These are phyloP conservation scores for Thuja plicata DNA, from an alignment of 83 land plant species.

Conservation along the genomic window DNA sequence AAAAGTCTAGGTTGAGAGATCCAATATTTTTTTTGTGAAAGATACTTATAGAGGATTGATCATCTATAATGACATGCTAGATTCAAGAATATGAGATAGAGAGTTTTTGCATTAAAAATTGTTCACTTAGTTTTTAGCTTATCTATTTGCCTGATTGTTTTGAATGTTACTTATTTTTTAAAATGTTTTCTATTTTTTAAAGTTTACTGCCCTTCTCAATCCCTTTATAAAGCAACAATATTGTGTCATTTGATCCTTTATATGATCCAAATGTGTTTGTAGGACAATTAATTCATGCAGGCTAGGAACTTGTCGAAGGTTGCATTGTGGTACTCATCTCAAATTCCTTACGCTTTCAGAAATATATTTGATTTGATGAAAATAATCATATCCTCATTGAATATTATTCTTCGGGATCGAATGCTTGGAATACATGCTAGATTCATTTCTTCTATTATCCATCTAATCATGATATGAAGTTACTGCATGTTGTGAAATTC, in stretches of 20 bases:
- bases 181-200: too few relatives aligned
- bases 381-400: not conserved
- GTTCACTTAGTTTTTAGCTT: too few relatives aligned
- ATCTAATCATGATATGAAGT: not conserved
- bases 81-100: too few relatives aligned
- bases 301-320: not conserved
- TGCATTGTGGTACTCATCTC: not conserved
- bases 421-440: not conserved
- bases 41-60: too few relatives aligned
- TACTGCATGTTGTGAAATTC: not conserved
- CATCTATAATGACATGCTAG: too few relatives aligned
- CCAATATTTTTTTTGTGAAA: too few relatives aligned
- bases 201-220: not conserved
- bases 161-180: too few relatives aligned
- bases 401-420: not conserved
- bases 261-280: not conserved
- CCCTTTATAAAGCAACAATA: not conserved
- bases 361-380: not conserved
- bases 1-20: too few relatives aligned
- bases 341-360: not conserved
- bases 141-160: too few relatives aligned
- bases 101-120: too few relatives aligned
- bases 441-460: not conserved
- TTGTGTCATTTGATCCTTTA: not conserved
- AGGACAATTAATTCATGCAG: not conserved